Conservation (phyloP, 2,329 filamentous ascomycete genomes). For the Cytospora piceae region DNA sequence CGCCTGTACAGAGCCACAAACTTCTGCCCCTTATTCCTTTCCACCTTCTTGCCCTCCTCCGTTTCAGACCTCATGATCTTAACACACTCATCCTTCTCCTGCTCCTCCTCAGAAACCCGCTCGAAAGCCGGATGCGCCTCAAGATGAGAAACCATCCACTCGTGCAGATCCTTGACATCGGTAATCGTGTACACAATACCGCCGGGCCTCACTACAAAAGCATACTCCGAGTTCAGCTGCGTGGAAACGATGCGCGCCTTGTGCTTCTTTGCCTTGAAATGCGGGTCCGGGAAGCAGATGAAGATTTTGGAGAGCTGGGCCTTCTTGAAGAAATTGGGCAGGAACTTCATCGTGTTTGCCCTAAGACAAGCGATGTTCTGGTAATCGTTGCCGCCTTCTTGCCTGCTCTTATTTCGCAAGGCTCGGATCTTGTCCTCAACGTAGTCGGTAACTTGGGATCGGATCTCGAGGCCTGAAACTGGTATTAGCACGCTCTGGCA, state of each 20-base stretch:
- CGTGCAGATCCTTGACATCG: slow-evolving; percentile 90
- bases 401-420: slow-evolving; percentile 66
- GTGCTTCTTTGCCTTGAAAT: slow-evolving; percentile 97
- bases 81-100: slow-evolving; percentile 72
- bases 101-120: slow-evolving; percentile 69
- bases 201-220: slow-evolving; percentile 80
- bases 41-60: slow-evolving; percentile 97
- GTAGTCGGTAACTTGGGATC: slow-evolving; percentile 85
- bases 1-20: slow-evolving; percentile 88
- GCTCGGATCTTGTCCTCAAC: slow-evolving; percentile 87
- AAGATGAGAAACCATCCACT: slow-evolving; percentile 92
- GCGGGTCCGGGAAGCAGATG: slow-evolving; percentile 96
- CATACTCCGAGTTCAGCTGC: slow-evolving; percentile 90
- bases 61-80: slow-evolving; percentile 79
- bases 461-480: slow-evolving; percentile 81
- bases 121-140: slow-evolving; percentile 78
- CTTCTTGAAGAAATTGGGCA: slow-evolving; percentile 94
- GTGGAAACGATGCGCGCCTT: slow-evolving; percentile 93
- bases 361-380: slow-evolving; percentile 89
- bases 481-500: slow-evolving; percentile 2
- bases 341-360: slow-evolving; percentile 97
- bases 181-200: slow-evolving; percentile 96
- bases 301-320: slow-evolving; percentile 88
- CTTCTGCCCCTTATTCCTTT: slow-evolving; percentile 86
- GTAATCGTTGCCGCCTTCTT: slow-evolving; percentile 57